These are phyloP conservation scores for Pezicula radicicola DNA, from an alignment of 2,329 filamentous ascomycete genomes.

Conservation along the genomic window DNA sequence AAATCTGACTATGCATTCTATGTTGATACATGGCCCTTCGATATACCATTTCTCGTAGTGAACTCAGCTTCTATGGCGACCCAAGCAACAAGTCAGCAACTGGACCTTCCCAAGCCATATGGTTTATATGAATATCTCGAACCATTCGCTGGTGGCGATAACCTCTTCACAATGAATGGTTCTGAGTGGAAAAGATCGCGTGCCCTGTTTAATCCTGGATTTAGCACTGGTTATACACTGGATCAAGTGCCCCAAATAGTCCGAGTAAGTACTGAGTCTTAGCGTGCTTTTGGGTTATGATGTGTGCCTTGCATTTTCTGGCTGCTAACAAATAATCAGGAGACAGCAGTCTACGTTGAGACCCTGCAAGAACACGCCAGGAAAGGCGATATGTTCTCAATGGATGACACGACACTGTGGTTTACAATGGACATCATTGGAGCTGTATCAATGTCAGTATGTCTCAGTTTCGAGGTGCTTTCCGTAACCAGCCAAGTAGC, in stretches of 20 bases:
- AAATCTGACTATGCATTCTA: conserved; percentile 14
- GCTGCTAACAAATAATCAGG: conserved; percentile 1
- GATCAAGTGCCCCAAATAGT: conserved; percentile 16
- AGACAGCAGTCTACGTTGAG: conserved; percentile 11
- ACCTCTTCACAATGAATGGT: conserved; percentile 16
- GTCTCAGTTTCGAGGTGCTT: not conserved
- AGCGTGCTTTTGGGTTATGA: conserved; percentile 2
- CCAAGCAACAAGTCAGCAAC: conserved; percentile 12
- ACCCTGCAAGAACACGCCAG: conserved; percentile 14
- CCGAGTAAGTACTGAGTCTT: conserved; percentile 11
- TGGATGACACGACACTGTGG: conserved; percentile 13
- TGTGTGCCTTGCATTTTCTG: not conserved
- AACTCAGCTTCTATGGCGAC: conserved; percentile 12
- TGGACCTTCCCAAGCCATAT: conserved; percentile 12
- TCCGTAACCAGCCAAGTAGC: no score
- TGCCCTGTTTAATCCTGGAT: conserved; percentile 22
- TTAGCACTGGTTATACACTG: conserved; percentile 13
- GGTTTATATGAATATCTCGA: conserved; percentile 10
- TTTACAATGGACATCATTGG: conserved; percentile 22
- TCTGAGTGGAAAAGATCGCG: conserved; percentile 21
- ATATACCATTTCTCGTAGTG: conserved; percentile 13
- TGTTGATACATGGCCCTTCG: conserved; percentile 21
- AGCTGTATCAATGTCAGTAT: conserved; percentile 7
- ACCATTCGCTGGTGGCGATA: conserved; percentile 12
- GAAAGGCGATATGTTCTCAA: conserved; percentile 13